Conservation (phyloP, 148 eudicot species). For the Limonium bicolor region DNA sequence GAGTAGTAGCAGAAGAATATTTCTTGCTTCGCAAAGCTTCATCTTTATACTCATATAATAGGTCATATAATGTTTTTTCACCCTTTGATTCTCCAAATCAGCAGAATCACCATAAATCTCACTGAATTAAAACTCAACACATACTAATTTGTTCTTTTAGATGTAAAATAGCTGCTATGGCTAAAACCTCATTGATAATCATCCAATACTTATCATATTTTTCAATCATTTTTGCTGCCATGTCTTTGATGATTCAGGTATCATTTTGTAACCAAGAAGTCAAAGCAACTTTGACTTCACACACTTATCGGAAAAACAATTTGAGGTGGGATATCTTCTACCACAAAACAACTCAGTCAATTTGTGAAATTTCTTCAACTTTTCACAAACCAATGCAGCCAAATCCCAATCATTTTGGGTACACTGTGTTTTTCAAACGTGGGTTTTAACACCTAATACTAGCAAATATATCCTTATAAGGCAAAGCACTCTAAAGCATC, state of each 20-base stretch:
- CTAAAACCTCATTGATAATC: background rate
- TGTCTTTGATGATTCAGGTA: background rate
- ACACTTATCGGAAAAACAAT: too few species aligned
- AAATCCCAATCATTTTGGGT: too few species aligned
- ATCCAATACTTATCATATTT: conserved; percentile 5
- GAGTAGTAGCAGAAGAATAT: too few species aligned
- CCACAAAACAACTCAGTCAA: too few species aligned
- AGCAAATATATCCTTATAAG: too few species aligned
- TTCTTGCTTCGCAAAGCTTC: background rate
- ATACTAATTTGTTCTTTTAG: conserved; percentile 1
- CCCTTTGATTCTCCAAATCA: background rate
- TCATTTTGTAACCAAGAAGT: background rate
- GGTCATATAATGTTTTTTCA: background rate
- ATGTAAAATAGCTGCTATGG: background rate
- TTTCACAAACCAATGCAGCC: too few species aligned
- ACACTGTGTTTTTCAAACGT: too few species aligned
- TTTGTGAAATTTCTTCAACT: too few species aligned
- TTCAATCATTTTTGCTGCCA: background rate
- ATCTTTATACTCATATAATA: background rate
- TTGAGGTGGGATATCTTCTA: too few species aligned
- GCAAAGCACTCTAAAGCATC: too few species aligned
- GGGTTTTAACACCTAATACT: too few species aligned
- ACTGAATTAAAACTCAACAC: conserved; percentile 1
- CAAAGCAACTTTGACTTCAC: too few species aligned
- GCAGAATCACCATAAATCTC: background rate